Conservation (phyloP, 78 protist genomes). For the slime mould (Dictyostelium discoideum) region dicty_2.7 NC_007088.5:7607001-7607500, state of each 20-base stretch:
- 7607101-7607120: slow-evolving; percentile 59
- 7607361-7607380: slow-evolving; percentile 71
- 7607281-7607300: background rate
- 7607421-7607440: slow-evolving; percentile 50
- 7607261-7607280: background rate
- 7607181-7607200: slow-evolving; percentile 42
- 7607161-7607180: slow-evolving; percentile 12
- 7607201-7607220: slow-evolving; percentile 53
- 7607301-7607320: background rate
- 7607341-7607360: slow-evolving; percentile 78
- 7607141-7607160: slow-evolving; percentile 59
- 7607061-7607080: slow-evolving; percentile 59
- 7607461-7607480: slow-evolving; percentile 36
- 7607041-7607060: background rate
- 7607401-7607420: slow-evolving; percentile 49
- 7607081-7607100: slow-evolving; percentile 41
- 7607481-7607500: slow-evolving; percentile 78
- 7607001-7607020: slow-evolving; percentile 56
- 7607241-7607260: slow-evolving; percentile 58
- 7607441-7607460: slow-evolving; percentile 57
- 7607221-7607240: slow-evolving; percentile 60
- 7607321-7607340: slow-evolving; percentile 21
- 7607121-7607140: slow-evolving; percentile 39
- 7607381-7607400: slow-evolving; percentile 54
- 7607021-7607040: slow-evolving; percentile 43